Conservation (phyloP, 75 land plant species). For the Adiantum capillusveneris region DNA sequence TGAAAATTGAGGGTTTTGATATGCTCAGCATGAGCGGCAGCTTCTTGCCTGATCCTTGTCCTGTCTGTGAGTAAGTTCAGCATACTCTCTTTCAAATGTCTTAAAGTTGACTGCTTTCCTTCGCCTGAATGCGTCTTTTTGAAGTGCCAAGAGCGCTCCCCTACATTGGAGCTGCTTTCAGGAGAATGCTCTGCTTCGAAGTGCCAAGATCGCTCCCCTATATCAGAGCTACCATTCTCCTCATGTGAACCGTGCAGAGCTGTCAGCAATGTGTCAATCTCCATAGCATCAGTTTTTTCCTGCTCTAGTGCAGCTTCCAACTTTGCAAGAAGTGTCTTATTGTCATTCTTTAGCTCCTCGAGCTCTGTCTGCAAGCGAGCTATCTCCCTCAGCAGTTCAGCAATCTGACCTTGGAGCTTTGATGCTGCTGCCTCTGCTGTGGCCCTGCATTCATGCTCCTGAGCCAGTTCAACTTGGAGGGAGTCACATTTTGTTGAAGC, state of each 20-base stretch:
- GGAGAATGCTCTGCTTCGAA: not conserved
- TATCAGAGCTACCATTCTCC: not conserved
- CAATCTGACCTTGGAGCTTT: not conserved
- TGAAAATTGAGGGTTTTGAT: not conserved
- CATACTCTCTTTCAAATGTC: not conserved
- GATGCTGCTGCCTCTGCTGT: not conserved
- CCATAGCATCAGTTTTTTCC: not conserved
- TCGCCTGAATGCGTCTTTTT: not conserved
- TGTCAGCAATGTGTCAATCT: not conserved
- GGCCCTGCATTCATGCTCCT: not conserved
- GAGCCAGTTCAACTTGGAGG: not conserved
- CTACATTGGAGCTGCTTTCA: not conserved
- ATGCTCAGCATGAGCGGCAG: not conserved
- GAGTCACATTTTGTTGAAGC: not conserved
- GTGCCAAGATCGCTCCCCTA: not conserved
- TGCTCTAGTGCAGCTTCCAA: constrained; percentile 1
- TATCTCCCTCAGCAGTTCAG: not conserved
- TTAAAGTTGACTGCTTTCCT: not conserved
- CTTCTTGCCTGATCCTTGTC: constrained; percentile 1
- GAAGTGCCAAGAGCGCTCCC: not conserved
- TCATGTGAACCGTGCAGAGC: not conserved
- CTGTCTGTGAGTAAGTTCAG: not conserved
- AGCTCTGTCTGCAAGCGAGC: not conserved
- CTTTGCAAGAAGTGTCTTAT: not conserved
- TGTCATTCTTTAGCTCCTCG: not conserved